Evolutionary conservation across 164 flowering plant genomes (phyloP).

Genomic region (Vitis rotundifolia): DNA sequence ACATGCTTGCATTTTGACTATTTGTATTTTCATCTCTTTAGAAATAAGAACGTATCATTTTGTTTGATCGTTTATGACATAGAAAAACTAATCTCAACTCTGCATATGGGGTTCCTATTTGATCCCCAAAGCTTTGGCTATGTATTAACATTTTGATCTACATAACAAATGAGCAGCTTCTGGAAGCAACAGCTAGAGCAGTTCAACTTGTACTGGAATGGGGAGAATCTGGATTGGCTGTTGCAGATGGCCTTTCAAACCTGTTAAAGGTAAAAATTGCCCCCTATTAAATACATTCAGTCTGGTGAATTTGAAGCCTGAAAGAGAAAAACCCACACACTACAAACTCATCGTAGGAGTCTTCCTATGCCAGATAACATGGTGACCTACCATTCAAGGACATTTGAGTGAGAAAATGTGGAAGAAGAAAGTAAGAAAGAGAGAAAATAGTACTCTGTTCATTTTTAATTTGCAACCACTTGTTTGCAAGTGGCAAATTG

Average conservation of each 20-base stretch:
- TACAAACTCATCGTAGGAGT: not conserved
- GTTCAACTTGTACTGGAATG: conserved; percentile 69
- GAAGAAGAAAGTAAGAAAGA: not conserved
- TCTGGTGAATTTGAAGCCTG: not conserved
- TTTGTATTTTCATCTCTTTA: not conserved
- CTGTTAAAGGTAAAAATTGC: conserved; percentile 67
- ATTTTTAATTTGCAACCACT: not conserved
- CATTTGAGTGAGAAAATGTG: conserved; percentile 1
- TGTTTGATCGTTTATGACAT: not conserved
- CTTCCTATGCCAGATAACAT: not conserved
- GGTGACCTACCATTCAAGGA: not conserved
- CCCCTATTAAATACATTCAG: not conserved
- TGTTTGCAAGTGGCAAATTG: not conserved
- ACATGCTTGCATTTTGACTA: not conserved
- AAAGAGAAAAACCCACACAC: not conserved
- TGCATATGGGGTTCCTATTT: not conserved
- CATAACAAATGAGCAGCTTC: conserved; percentile 51
- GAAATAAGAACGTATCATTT: not conserved
- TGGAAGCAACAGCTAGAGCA: conserved; percentile 94
- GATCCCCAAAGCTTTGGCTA: not conserved
- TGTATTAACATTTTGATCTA: conserved; percentile 8
- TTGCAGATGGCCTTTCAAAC: conserved; percentile 85
- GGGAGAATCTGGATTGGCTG: conserved; percentile 79
- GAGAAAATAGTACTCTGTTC: not conserved
- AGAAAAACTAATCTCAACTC: not conserved